Evolutionary conservation across 768 basidiomycete species (phyloP).

Genomic region (Phylloporus scabripes): DNA sequence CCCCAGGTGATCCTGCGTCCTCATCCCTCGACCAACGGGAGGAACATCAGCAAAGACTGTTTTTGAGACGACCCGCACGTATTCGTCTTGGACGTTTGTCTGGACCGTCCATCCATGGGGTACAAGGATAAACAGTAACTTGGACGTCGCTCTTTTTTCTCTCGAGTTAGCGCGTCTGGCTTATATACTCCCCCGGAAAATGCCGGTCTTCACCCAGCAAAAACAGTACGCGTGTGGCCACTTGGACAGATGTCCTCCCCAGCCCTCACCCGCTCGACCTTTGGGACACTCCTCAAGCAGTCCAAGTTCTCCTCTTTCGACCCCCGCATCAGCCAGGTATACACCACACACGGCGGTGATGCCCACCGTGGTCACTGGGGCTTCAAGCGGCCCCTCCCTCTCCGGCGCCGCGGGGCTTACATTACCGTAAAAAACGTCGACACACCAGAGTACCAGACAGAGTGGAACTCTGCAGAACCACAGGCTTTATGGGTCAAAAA

Average conservation of each 20-base stretch:
- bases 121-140: constrained; percentile 73
- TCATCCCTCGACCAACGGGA: constrained; percentile 86
- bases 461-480: constrained; percentile 64
- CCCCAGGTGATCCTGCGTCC: constrained; percentile 94
- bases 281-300: constrained; percentile 69
- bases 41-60: constrained; percentile 88
- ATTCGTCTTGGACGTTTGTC: constrained; percentile 79
- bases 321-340: constrained; percentile 71
- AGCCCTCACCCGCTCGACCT: constrained; percentile 52
- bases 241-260: constrained; percentile 15
- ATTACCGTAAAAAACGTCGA: constrained; percentile 68
- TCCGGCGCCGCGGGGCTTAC: constrained; percentile 56
- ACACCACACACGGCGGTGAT: constrained; percentile 63
- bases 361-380: constrained; percentile 80
- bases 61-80: constrained; percentile 58
- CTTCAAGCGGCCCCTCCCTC: constrained; percentile 73
- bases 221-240: not conserved
- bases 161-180: not conserved
- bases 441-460: constrained; percentile 66
- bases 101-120: constrained; percentile 68
- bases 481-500: constrained; percentile 65
- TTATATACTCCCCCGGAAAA: constrained; percentile 31
- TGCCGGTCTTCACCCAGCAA: constrained; percentile 16
- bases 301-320: constrained; percentile 82
- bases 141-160: constrained; percentile 54